phyloP scores from a whole-genome alignment of 192 early-diverging fungal genomes.

The Kickxella alabastrina region DNA sequence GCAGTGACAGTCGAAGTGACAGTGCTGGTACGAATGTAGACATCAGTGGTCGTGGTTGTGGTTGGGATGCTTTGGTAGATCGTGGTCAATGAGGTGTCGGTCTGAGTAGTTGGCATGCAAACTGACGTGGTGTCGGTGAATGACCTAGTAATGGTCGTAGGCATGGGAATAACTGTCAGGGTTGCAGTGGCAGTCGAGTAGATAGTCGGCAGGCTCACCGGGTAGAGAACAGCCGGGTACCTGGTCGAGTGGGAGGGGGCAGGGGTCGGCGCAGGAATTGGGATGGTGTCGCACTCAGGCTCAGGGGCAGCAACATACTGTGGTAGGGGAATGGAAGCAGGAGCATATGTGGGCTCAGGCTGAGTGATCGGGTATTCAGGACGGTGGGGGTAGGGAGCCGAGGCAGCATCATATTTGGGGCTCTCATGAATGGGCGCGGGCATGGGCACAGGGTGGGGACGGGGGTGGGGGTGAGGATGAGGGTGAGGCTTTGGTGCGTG shows the following conservation, averaged over 20 bases:
- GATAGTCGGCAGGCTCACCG: slow-evolving; percentile 13
- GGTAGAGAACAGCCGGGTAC: slow-evolving; percentile 4
- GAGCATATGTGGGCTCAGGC: not conserved
- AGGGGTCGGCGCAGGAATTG: slow-evolving; percentile 4
- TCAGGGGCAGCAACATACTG: slow-evolving; percentile 1
- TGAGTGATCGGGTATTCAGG: not conserved
- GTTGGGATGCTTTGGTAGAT: slow-evolving; percentile 23
- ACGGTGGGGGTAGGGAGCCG: slow-evolving; percentile 9
- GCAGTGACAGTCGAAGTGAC: slow-evolving; percentile 17
- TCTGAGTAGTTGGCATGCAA: slow-evolving; percentile 19
- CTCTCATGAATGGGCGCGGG: not conserved
- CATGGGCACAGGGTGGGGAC: not conserved
- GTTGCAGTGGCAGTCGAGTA: slow-evolving; percentile 39
- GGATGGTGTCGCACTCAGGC: slow-evolving; percentile 2
- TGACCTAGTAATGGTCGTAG: slow-evolving; percentile 17
- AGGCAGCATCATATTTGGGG: not conserved
- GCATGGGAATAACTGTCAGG: slow-evolving; percentile 16
- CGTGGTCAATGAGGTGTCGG: slow-evolving; percentile 12
- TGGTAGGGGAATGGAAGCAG: not conserved
- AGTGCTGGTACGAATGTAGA: slow-evolving; percentile 13
- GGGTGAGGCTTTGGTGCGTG: slow-evolving; percentile 3
- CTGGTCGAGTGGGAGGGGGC: slow-evolving; percentile 3
- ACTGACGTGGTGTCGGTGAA: slow-evolving; percentile 28
- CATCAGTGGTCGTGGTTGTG: slow-evolving; percentile 21
- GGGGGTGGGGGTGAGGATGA: slow-evolving; percentile 1